Conservation (phyloP, 345 rosid genomes). For the Salix suchowensis region DNA sequence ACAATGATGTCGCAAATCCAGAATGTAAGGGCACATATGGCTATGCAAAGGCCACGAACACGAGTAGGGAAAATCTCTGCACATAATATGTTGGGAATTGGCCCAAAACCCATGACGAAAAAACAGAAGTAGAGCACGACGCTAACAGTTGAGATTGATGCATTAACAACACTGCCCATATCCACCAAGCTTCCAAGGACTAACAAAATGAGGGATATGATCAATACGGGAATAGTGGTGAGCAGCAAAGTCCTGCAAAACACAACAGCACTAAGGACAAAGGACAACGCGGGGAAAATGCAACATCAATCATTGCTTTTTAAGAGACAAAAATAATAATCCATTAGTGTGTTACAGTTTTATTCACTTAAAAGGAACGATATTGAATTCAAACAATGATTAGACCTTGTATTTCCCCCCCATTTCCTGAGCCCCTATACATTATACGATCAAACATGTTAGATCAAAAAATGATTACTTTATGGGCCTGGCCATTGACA, state of each 20-base stretch:
- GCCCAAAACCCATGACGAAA: constrained; percentile 99
- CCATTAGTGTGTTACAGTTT: background rate
- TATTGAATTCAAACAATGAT: background rate
- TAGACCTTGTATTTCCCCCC: background rate
- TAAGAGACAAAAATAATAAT: background rate
- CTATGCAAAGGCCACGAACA: constrained; percentile 87
- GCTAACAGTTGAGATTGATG: constrained; percentile 62
- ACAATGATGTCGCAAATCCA: constrained; percentile 81
- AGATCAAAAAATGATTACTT: background rate
- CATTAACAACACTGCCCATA: constrained; percentile 49
- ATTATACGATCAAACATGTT: background rate
- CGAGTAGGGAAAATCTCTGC: constrained; percentile 95
- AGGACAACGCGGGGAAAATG: too few species aligned
- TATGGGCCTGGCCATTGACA: background rate
- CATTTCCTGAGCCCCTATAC: background rate
- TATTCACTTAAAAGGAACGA: background rate
- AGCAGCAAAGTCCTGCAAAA: constrained; percentile 78
- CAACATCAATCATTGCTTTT: background rate
- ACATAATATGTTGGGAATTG: constrained; percentile 88
- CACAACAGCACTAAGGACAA: background rate
- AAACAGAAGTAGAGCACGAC: constrained; percentile 74
- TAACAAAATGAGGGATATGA: constrained; percentile 51
- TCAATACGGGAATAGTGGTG: constrained; percentile 66
- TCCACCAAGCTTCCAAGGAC: constrained; percentile 54
- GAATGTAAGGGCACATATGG: constrained; percentile 77